phyloP scores from a whole-genome alignment of 345 rosid genomes.

The Brassica incana region DNA sequence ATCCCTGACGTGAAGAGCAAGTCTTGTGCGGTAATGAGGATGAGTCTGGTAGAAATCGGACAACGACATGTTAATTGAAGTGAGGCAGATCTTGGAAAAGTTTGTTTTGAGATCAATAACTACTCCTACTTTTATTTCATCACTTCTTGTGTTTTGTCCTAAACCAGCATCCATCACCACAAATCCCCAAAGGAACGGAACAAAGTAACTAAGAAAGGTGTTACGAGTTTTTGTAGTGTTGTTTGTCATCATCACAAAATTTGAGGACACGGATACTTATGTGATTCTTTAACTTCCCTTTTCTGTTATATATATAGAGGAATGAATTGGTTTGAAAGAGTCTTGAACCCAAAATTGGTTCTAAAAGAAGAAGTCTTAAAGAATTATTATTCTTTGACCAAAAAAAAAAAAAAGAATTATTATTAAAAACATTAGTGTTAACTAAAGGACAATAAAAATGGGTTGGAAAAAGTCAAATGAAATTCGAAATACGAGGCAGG shows the following conservation, averaged over 20 bases:
- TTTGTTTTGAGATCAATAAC: conserved; percentile 38
- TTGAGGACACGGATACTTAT: background rate
- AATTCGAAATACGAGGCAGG: background rate
- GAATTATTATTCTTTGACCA: background rate
- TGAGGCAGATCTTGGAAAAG: conserved; percentile 16
- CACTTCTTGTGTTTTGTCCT: conserved; percentile 7
- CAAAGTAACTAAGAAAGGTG: conserved; percentile 6
- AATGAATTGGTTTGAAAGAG: background rate
- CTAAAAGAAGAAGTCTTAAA: background rate
- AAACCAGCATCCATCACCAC: conserved; percentile 9
- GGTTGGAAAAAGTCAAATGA: conserved; percentile 20
- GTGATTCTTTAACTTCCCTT: background rate
- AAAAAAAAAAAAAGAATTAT: background rate
- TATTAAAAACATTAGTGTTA: background rate
- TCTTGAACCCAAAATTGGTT: background rate
- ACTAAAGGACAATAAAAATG: background rate
- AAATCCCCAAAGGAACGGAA: background rate
- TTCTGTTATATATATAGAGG: background rate
- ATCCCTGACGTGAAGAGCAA: conserved; percentile 31
- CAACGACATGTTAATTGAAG: conserved; percentile 35
- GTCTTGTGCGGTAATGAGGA: conserved; percentile 32
- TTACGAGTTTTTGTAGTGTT: background rate
- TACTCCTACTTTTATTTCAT: conserved; percentile 41
- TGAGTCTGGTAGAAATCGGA: conserved; percentile 34
- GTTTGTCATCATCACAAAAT: conserved; percentile 4